Evolutionary conservation across 106 monocot species (phyloP), one percentile per base, ranked within the genome.

Genomic region (Agapanthus africanus): DNA sequence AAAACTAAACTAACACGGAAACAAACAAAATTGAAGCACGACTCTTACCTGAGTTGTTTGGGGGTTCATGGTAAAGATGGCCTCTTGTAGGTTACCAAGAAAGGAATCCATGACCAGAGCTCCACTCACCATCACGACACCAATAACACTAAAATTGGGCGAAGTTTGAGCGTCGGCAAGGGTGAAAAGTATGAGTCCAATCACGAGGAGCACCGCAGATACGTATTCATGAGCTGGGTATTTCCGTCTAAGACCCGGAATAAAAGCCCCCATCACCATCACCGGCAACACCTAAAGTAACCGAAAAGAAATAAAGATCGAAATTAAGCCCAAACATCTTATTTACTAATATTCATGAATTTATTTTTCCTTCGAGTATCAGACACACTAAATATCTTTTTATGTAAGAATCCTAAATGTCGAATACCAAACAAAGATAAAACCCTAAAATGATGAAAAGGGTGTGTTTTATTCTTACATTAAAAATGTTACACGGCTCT

Each of bases 251-350:
- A 95, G 88, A 0, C 95, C 95, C 1, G 95, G 91, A 51, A 95
- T 88, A 72, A 95, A 95, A 6, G 91, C 86, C 57, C 91, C 95
- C 91, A 95, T 95, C 13, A 91, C 39, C 95, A 95, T 95, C 26
- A 95, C 95, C 0, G 95, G 91, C 66, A 95, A 52, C 11, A 94
- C 94, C 94, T 90, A 68, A 67, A 46, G n/a, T n/a, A n/a, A n/a
- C n/a, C n/a, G n/a, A 11, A 2, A 30, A 30, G 56, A 14, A 57
- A n/a, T n/a, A n/a, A n/a, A n/a, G n/a, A n/a, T n/a, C n/a, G n/a
- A n/a, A n/a, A n/a, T n/a, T n/a, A n/a, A n/a, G n/a, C n/a, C n/a
- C n/a, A n/a, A n/a, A n/a, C n/a, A n/a, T n/a, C n/a, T n/a, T n/a
- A n/a, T n/a, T n/a, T n/a, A n/a, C n/a, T n/a, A n/a, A n/a, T n/a